Evolutionary conservation across 2,329 filamentous ascomycete genomes (phyloP), one percentile per base, ranked within the genome.

Genomic region (Didymella sp.): DNA sequence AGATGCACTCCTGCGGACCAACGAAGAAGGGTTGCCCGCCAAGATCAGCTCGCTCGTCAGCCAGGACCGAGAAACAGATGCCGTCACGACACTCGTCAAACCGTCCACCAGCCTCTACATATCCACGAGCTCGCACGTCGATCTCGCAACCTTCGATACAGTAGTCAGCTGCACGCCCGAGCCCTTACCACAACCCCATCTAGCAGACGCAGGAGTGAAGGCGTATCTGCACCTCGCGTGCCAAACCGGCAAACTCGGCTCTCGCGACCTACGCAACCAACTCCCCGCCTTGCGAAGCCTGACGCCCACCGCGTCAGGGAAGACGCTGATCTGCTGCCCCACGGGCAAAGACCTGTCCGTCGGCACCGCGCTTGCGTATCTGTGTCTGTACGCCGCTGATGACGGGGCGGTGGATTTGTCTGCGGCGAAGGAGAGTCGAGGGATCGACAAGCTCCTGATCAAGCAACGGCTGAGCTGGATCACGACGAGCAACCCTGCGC

Each of bases 301-400:
- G 70, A 81, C 73, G 40, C 42, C 56, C 3, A 22, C 63, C 1
- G 15, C 21, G 1, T 6, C 21, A 27, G 15, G 21, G 0, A 66
- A 61, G 12, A 65, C 71, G 1, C 58, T 81, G 7, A 62, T 96
- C 5, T 85, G 86, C 5, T 96, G 93, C 71, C 85, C 89, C 24
- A 89, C 85, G 0, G 93, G 92, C 0, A 90, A 85, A 68, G 93
- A 98, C 69, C 77, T 96, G 11, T 89, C 92, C 0, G 84, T 96
- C 0, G 94, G 92, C 3, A 83, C 89, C 0, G 87, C 90, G 0
- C 83, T 98, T 25, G 89, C 89, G 1, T 76, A 96, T 7, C 79
- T 91, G 11, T 97, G 93, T 73, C 82, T 88, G 22, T 87, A 89
- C 61, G 89, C 89, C 62, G 82, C 89, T 61, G 84, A 89, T 7